Percentiles rank a stretch among this genome's conserved stretches.
Evolutionary conservation across 768 basidiomycete species (phyloP).

Genomic region (Strobilomyces confusus): DNA sequence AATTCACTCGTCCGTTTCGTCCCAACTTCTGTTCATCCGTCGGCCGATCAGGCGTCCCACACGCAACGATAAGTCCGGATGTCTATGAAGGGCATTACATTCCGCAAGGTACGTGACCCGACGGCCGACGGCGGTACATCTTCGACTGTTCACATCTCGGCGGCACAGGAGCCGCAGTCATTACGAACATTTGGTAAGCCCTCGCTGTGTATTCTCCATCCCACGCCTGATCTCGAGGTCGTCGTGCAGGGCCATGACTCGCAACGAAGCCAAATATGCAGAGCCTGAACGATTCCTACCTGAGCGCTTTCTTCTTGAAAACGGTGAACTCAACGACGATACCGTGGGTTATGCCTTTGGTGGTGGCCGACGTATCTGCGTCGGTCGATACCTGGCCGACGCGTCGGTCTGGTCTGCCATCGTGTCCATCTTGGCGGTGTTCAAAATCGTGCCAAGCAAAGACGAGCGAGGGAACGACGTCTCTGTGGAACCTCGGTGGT

Average conservation of each 20-base stretch:
- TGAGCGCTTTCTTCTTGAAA: slow-evolving; percentile 30
- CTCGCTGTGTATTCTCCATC: not conserved
- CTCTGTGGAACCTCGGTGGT: slow-evolving; percentile 21
- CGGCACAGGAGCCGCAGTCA: slow-evolving; percentile 25
- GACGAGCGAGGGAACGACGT: slow-evolving; percentile 24
- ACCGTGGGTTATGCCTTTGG: slow-evolving; percentile 31
- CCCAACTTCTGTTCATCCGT: not conserved
- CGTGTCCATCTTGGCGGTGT: slow-evolving; percentile 31
- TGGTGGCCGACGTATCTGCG: slow-evolving; percentile 35
- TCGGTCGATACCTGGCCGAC: slow-evolving; percentile 43
- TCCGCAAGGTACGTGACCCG: slow-evolving; percentile 41
- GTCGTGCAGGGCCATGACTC: slow-evolving; percentile 31
- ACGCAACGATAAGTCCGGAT: slow-evolving; percentile 36
- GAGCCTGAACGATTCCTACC: slow-evolving; percentile 34
- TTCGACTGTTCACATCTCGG: not conserved
- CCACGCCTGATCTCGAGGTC: not conserved
- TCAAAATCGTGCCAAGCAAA: slow-evolving; percentile 30
- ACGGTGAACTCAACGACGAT: slow-evolving; percentile 26
- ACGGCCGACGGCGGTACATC: too few relatives aligned
- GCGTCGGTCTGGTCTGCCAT: slow-evolving; percentile 37
- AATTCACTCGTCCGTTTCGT: not conserved
- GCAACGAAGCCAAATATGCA: slow-evolving; percentile 32
- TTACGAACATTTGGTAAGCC: slow-evolving; percentile 27
- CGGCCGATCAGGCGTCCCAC: slow-evolving; percentile 27
- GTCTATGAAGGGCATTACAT: slow-evolving; percentile 49